These are phyloP conservation scores for Xylaria intraflava DNA, from an alignment of 495 filamentous ascomycete genomes.

Conservation along the genomic window DNA sequence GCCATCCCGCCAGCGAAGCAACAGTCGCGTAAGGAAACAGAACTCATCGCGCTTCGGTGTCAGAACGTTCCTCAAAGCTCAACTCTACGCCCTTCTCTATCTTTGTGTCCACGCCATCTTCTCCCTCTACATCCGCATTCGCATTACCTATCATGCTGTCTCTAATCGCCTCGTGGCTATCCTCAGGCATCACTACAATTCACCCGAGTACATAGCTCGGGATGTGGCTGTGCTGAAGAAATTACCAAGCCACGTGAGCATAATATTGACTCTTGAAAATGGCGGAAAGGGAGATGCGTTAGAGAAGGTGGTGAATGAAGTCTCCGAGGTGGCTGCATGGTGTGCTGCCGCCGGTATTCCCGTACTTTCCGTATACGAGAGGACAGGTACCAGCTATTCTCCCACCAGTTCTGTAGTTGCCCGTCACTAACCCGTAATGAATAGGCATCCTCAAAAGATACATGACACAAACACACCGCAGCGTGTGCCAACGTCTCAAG, in stretches of 20 bases:
- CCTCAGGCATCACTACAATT: constrained; percentile 86
- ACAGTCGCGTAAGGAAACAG: constrained; percentile 21
- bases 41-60: constrained; percentile 46
- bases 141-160: constrained; percentile 70
- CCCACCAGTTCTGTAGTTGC: neutral
- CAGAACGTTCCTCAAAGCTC: constrained; percentile 58
- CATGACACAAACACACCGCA: constrained; percentile 67
- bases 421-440: constrained; percentile 5
- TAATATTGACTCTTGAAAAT: constrained; percentile 70
- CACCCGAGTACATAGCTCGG: constrained; percentile 79
- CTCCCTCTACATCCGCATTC: constrained; percentile 74
- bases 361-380: constrained; percentile 82
- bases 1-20: constrained; percentile 30
- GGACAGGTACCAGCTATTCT: constrained; percentile 53
- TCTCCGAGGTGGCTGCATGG: constrained; percentile 86
- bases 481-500: constrained; percentile 65
- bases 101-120: constrained; percentile 73
- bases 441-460: constrained; percentile 80
- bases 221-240: constrained; percentile 71
- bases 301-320: constrained; percentile 80
- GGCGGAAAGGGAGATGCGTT: constrained; percentile 61
- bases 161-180: constrained; percentile 68
- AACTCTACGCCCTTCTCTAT: constrained; percentile 64
- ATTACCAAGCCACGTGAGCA: constrained; percentile 78
- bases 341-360: constrained; percentile 80